Evolutionary conservation across 768 basidiomycete species (phyloP).

Genomic region (Leccinum rimulosum): DNA sequence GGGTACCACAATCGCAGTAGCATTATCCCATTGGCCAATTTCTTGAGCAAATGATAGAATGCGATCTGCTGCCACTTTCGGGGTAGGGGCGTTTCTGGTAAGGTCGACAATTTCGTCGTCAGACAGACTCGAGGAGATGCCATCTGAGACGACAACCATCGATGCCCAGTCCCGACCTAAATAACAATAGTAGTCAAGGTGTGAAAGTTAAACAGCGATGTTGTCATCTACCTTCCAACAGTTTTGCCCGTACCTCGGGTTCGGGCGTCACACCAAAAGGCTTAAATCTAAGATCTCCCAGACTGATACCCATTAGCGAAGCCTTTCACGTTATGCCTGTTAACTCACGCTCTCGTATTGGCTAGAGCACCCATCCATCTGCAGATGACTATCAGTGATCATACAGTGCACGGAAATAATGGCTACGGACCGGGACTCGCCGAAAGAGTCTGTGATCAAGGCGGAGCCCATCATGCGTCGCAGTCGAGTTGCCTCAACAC

Average conservation of each 20-base stretch:
- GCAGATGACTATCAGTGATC: background rate
- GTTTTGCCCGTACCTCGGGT: constrained; percentile 76
- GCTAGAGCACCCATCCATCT: constrained; percentile 96
- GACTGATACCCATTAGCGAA: constrained; percentile 39
- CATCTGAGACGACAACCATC: constrained; percentile 89
- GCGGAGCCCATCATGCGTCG: constrained; percentile 89
- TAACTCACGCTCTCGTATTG: constrained; percentile 80
- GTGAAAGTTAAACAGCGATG: background rate
- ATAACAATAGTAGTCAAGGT: background rate
- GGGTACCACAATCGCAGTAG: constrained; percentile 87
- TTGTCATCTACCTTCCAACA: constrained; percentile 61
- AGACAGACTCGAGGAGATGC: constrained; percentile 85
- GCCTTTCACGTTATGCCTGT: too few relatives aligned
- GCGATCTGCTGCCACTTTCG: constrained; percentile 75
- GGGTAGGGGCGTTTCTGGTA: constrained; percentile 65
- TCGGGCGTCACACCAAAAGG: constrained; percentile 90
- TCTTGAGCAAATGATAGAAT: constrained; percentile 89
- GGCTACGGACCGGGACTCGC: constrained; percentile 71
- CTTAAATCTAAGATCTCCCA: constrained; percentile 89
- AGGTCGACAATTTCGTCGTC: constrained; percentile 96
- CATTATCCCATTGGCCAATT: constrained; percentile 81
- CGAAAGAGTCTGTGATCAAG: constrained; percentile 90
- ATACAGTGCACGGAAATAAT: background rate
- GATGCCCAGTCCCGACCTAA: constrained; percentile 83
- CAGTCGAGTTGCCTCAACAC: constrained; percentile 79